Evolutionary conservation across 2,329 filamentous ascomycete species (phyloP).

Genomic region (Cytospora mali): DNA sequence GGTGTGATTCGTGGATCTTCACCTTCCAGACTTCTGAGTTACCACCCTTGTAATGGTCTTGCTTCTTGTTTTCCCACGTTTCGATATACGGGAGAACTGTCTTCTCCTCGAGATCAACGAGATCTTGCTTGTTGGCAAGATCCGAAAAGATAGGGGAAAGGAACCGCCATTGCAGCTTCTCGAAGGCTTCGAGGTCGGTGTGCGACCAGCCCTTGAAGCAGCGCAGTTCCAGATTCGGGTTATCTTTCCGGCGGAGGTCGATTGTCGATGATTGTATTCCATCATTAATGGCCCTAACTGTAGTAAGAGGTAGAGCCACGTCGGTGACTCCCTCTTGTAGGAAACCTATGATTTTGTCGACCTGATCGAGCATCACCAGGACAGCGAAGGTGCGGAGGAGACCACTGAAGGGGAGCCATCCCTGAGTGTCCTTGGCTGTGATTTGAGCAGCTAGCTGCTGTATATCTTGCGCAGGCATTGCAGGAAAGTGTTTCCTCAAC

Average conservation of each 20-base stretch:
- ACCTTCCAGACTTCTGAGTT: slow-evolving; percentile 29
- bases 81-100: slow-evolving; percentile 26
- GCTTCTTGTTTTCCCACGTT: slow-evolving; percentile 23
- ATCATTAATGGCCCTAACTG: neutral
- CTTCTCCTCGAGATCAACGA: slow-evolving; percentile 25
- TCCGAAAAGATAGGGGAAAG: slow-evolving; percentile 25
- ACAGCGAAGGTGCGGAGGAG: slow-evolving; percentile 23
- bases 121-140: slow-evolving; percentile 19
- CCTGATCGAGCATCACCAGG: slow-evolving; percentile 16
- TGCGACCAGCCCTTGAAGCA: slow-evolving; percentile 24
- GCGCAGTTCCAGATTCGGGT: neutral
- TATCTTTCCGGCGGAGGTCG: slow-evolving; percentile 15
- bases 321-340: slow-evolving; percentile 9
- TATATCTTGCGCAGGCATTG: slow-evolving; percentile 13
- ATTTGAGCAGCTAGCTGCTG: slow-evolving; percentile 17
- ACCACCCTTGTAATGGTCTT: slow-evolving; percentile 29
- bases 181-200: slow-evolving; percentile 20
- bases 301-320: slow-evolving; percentile 9
- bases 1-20: slow-evolving; percentile 27
- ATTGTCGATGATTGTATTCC: neutral
- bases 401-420: neutral
- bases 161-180: slow-evolving; percentile 26
- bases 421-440: slow-evolving; percentile 1
- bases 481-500: slow-evolving; percentile 9
- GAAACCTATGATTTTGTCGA: slow-evolving; percentile 21